Evolutionary conservation across 1,284 basidiomycete species (phyloP).

Genomic region (Malassezia furfur): DNA sequence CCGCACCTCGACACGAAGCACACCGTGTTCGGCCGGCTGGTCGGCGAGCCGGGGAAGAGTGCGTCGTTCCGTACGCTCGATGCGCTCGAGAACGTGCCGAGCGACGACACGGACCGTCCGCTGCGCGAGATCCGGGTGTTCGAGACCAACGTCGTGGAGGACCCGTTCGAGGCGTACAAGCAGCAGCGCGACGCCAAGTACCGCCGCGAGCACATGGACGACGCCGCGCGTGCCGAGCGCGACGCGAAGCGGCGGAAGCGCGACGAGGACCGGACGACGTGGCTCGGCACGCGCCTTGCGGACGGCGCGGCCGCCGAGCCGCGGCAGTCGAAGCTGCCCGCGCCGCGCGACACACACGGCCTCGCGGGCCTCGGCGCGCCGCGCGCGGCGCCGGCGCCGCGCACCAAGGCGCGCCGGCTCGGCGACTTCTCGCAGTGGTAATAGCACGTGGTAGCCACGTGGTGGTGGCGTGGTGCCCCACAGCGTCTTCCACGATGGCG

Average conservation of each 20-base stretch:
- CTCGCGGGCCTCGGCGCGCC: conserved; percentile 11
- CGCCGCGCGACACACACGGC: conserved; percentile 5
- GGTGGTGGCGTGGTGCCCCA: no score
- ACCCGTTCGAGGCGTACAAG: conserved; percentile 38
- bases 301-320: background rate
- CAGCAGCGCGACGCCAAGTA: conserved; percentile 19
- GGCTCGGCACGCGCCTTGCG: conserved; percentile 24
- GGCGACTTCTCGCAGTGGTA: conserved; percentile 41
- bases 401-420: conserved; percentile 17
- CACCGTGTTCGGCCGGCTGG: conserved; percentile 84
- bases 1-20: conserved; percentile 68
- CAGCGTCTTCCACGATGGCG: conserved; percentile 32
- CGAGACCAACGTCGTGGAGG: conserved; percentile 28
- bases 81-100: conserved; percentile 67
- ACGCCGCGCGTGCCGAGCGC: conserved; percentile 21
- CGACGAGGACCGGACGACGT: conserved; percentile 40
- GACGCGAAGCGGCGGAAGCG: conserved; percentile 34
- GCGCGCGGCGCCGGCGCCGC: background rate
- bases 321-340: background rate
- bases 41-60: conserved; percentile 69
- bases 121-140: conserved; percentile 62
- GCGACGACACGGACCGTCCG: conserved; percentile 76
- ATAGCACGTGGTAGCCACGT: background rate
- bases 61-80: conserved; percentile 57
- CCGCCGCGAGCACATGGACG: conserved; percentile 24